Evolutionary conservation across 129 eudicot species (phyloP).

Genomic region (Arctium lappa): DNA sequence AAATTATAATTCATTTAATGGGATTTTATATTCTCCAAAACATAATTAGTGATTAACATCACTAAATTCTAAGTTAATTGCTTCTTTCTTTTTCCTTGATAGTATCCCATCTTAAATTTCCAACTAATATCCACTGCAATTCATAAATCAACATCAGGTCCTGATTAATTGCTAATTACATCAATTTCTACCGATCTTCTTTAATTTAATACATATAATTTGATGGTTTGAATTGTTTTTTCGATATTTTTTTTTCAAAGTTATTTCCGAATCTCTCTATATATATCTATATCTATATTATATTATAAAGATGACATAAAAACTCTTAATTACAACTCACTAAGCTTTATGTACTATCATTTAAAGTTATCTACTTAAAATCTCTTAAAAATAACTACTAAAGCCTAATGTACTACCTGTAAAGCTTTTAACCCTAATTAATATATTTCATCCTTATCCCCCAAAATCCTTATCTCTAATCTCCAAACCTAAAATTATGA

Average conservation of each 20-base stretch:
- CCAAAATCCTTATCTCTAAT: too few species aligned
- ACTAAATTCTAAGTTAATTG: conserved; percentile 31
- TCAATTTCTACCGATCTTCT: neutral
- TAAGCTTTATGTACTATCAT: too few species aligned
- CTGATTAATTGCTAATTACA: neutral
- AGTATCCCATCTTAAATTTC: conserved; percentile 16
- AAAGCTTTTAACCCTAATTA: too few species aligned
- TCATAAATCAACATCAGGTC: neutral
- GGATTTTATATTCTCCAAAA: conserved; percentile 18
- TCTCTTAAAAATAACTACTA: too few species aligned
- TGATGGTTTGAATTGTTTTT: too few species aligned
- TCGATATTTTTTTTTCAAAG: neutral
- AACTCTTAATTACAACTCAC: too few species aligned
- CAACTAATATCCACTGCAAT: conserved; percentile 2
- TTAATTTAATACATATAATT: neutral
- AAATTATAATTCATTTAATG: conserved; percentile 16
- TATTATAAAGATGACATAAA: too few species aligned
- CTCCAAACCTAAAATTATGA: too few species aligned
- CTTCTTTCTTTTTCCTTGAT: conserved; percentile 19
- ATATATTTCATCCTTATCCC: too few species aligned
- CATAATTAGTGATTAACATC: conserved; percentile 23
- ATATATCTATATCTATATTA: too few species aligned
- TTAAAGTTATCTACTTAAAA: too few species aligned
- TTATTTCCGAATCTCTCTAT: neutral
- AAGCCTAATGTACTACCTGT: too few species aligned